Base-by-base conservation (phyloP, 495 filamentous ascomycete species). In the Aspergillus avenaceus region DNA sequence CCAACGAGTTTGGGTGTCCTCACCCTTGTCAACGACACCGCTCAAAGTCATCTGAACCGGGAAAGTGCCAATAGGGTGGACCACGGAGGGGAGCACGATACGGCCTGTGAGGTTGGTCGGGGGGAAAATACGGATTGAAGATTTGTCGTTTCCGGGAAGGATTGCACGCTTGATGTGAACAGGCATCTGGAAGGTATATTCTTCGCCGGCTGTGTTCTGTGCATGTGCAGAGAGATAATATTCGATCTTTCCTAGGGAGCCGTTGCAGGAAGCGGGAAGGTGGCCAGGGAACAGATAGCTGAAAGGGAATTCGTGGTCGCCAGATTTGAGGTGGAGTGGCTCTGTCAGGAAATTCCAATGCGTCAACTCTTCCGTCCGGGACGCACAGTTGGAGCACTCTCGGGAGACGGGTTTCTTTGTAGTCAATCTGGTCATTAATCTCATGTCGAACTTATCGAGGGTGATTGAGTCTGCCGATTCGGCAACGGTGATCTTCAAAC, bases 61-160 rank as follows among this genome's bases (percentile, higher is more conserved):
- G 64, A 95, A 90, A 51, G 81, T 84, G 61, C 89, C 89, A 41
- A 93, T 88, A 11, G 93, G 91, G 70, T 97, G 84, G 36, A 97
- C 83, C 44, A 95, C 79, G 16, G 87, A 79, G 8, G 90, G 84
- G 28, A 93, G 83, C 45, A 87, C 79, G 55, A 93, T 83, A 56
- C 81, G 83, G 31, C 89, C 88, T 41, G 86, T 89, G 50, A 99
- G 83, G 63, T 91, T 91, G 49, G 93, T 99, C 0, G 93, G 93
- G 27, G 93, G 93, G 71, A 99, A 99, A 53, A 97, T 85, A 56
- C 93, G 91, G 41, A 95, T 81, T 14, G 87, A 91, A 49, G 75
- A 72, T 60, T 83, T 83, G 54, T 86, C 82, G 62, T 87, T 84
- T 48, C 86, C 84, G 2, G 91, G 90, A 3, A 76, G 63, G 18